A percentile compares a stretch with the other conserved stretches of the same genome.
Evolutionary conservation across 176 grass and related monocot species (phyloP).

Genomic region (Rhipidocladum racemiflorum): DNA sequence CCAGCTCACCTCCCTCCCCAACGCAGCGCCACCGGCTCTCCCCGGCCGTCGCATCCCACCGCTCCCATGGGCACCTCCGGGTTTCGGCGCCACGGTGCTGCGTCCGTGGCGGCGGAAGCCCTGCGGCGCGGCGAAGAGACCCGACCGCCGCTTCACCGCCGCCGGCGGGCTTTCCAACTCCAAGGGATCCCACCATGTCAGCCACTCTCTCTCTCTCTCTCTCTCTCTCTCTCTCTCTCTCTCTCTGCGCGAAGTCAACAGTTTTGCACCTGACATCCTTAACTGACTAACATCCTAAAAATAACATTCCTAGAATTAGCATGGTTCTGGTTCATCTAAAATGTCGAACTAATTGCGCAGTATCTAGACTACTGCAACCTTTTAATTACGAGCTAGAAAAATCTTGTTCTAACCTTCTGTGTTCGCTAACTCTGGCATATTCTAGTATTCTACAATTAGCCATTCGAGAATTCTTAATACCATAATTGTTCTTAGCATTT

Average conservation of each 20-base stretch:
- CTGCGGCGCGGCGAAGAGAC: constrained; percentile 36
- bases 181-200: constrained; percentile 44
- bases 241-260: too few species aligned
- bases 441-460: not conserved
- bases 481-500: not conserved
- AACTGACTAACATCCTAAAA: not conserved
- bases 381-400: too few species aligned
- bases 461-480: not conserved
- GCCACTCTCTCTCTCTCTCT: constrained; percentile 1
- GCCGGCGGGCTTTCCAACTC: constrained; percentile 47
- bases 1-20: not conserved
- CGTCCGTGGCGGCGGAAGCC: constrained; percentile 40
- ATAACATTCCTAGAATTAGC: not conserved
- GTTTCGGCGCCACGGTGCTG: constrained; percentile 28
- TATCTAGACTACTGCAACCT: too few species aligned
- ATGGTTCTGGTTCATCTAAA: not conserved
- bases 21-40: not conserved
- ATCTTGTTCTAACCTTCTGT: not conserved
- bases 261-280: not conserved
- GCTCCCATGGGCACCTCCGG: constrained; percentile 11
- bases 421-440: not conserved
- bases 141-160: constrained; percentile 41
- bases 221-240: not conserved
- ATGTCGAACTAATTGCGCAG: not conserved
- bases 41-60: not conserved